Conservation (phyloP, 192 early-diverging fungal species). For the Rhizophagus clarus region DNA sequence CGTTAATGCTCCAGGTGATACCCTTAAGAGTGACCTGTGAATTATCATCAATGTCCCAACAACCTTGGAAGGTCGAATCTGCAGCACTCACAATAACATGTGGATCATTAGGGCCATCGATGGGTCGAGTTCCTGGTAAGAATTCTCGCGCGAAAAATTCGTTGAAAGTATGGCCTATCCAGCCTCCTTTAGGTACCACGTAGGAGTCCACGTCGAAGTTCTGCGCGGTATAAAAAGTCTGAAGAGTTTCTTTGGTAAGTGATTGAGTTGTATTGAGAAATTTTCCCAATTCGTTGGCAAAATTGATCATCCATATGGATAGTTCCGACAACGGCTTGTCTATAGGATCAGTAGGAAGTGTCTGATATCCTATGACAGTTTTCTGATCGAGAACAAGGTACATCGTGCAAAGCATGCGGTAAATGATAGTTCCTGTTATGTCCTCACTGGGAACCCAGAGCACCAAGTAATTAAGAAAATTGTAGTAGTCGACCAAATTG, state of each 20-base stretch:
- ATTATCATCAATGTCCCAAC: not conserved
- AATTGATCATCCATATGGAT: slow-evolving; percentile 21
- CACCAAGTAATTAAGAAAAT: slow-evolving; percentile 2
- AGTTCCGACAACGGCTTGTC: not conserved
- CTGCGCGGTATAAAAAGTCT: slow-evolving; percentile 10
- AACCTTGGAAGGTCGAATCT: slow-evolving; percentile 3
- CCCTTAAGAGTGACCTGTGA: slow-evolving; percentile 7
- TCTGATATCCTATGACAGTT: not conserved
- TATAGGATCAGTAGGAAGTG: too few relatives aligned
- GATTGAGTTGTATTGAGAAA: slow-evolving; percentile 28
- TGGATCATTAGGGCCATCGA: slow-evolving; percentile 4
- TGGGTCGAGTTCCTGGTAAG: slow-evolving; percentile 17
- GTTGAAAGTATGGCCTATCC: slow-evolving; percentile 1
- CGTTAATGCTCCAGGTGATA: slow-evolving; percentile 7
- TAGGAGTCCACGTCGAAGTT: not conserved
- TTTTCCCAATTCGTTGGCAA: not conserved
- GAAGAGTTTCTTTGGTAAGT: slow-evolving; percentile 1
- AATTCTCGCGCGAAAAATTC: slow-evolving; percentile 19
- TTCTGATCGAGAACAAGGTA: slow-evolving; percentile 25
- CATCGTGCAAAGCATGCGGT: slow-evolving; percentile 19
- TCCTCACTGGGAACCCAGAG: slow-evolving; percentile 7
- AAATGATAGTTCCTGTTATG: slow-evolving; percentile 5
- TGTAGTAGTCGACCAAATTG: not conserved
- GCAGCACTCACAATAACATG: slow-evolving; percentile 15
- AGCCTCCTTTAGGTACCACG: not conserved